These are phyloP conservation scores for Rhodotorula sp. DNA, from an alignment of 1,284 basidiomycete genomes.

Conservation along the genomic window DNA sequence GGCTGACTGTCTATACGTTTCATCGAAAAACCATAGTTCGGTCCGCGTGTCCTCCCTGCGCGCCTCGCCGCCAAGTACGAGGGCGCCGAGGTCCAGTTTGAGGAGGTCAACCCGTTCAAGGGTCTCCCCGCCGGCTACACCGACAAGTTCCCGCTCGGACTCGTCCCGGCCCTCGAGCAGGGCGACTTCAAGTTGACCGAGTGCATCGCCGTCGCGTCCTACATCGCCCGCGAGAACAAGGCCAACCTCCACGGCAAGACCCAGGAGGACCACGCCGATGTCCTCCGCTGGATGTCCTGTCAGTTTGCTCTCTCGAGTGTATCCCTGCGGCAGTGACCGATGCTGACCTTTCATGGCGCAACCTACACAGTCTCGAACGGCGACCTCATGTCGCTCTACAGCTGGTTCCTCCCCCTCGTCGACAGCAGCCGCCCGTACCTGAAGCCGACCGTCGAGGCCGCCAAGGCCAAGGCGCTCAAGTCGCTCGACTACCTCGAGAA, in stretches of 20 bases:
- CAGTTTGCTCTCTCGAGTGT: background rate
- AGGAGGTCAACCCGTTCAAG: conserved; percentile 72
- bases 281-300: conserved; percentile 42
- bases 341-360: background rate
- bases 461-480: conserved; percentile 48
- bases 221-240: conserved; percentile 53
- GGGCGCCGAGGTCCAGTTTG: conserved; percentile 68
- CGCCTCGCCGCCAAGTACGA: conserved; percentile 68
- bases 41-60: conserved; percentile 50
- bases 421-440: conserved; percentile 54
- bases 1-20: background rate
- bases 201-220: conserved; percentile 67
- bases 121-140: conserved; percentile 34
- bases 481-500: conserved; percentile 64
- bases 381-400: conserved; percentile 57
- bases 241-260: conserved; percentile 40
- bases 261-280: conserved; percentile 38
- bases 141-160: conserved; percentile 39
- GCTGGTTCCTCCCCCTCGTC: conserved; percentile 63
- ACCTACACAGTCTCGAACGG: conserved; percentile 34
- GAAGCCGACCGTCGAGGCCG: conserved; percentile 62
- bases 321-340: background rate
- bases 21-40: conserved; percentile 11
- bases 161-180: conserved; percentile 75
- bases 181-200: conserved; percentile 75